Evolutionary conservation across 441 rosid species (phyloP).

Genomic region (Aleurites moluccanus): DNA sequence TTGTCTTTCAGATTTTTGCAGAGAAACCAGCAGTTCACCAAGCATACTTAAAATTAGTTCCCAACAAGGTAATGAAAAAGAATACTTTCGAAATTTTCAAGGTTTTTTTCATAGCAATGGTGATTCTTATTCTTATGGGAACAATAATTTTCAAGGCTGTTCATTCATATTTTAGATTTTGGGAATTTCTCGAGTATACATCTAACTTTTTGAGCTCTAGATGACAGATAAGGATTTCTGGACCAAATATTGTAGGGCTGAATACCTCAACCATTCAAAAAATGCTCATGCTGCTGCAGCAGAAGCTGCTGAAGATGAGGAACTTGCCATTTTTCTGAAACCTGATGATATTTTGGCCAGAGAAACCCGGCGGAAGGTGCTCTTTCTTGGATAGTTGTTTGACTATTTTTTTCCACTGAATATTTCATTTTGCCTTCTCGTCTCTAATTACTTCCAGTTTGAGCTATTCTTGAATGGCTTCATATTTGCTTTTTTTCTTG

Average conservation of each 20-base stretch:
- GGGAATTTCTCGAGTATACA: constrained; percentile 11
- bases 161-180: neutral
- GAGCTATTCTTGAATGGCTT: neutral
- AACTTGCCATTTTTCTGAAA: constrained; percentile 83
- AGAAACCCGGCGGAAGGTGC: constrained; percentile 76
- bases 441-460: neutral
- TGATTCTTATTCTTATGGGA: neutral
- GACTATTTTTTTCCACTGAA: neutral
- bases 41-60: constrained; percentile 78
- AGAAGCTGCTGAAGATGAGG: constrained; percentile 98
- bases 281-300: constrained; percentile 77
- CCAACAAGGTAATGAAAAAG: constrained; percentile 60
- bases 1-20: constrained; percentile 75
- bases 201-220: constrained; percentile 36
- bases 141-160: neutral
- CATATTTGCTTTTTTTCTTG: neutral
- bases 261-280: constrained; percentile 73
- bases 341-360: constrained; percentile 80
- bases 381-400: constrained; percentile 18
- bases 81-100: constrained; percentile 2
- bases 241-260: constrained; percentile 94
- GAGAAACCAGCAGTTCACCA: constrained; percentile 93
- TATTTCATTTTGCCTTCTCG: neutral
- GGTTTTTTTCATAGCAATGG: constrained; percentile 11
- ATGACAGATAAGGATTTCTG: constrained; percentile 86